phyloP scores from a whole-genome alignment of 441 rosid species.

The Croton laevigatus region DNA sequence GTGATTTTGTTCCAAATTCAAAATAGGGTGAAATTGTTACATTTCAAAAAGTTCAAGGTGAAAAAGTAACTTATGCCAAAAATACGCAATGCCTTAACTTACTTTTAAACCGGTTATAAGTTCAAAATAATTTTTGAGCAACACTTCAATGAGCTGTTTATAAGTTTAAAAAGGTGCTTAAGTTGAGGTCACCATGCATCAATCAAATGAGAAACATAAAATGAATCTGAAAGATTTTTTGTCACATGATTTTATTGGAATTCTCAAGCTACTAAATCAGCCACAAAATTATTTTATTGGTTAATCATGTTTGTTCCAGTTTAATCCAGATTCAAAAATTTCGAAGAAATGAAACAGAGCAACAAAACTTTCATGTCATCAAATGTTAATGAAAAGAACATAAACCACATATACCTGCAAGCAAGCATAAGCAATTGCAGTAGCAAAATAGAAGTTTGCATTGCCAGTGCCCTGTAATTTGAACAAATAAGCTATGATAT shows the following conservation, averaged over 20 bases:
- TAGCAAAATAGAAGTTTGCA: constrained; percentile 94
- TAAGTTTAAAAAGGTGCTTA: too few relatives aligned
- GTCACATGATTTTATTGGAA: not conserved
- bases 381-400: not conserved
- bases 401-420: constrained; percentile 49
- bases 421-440: constrained; percentile 85
- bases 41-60: too few relatives aligned
- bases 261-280: not conserved
- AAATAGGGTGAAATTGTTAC: too few relatives aligned
- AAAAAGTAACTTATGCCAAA: too few relatives aligned
- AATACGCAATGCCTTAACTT: too few relatives aligned
- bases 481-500: not conserved
- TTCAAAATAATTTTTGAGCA: too few relatives aligned
- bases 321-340: not conserved
- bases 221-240: not conserved
- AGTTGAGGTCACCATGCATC: too few relatives aligned
- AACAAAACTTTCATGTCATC: not conserved
- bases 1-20: too few relatives aligned
- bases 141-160: too few relatives aligned
- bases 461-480: constrained; percentile 90
- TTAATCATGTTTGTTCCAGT: not conserved
- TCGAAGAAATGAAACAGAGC: too few relatives aligned
- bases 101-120: too few relatives aligned
- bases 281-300: not conserved
- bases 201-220: too few relatives aligned